Conservation (phyloP, 192 early-diverging fungal genomes). For the Coemansia sp. region DNA sequence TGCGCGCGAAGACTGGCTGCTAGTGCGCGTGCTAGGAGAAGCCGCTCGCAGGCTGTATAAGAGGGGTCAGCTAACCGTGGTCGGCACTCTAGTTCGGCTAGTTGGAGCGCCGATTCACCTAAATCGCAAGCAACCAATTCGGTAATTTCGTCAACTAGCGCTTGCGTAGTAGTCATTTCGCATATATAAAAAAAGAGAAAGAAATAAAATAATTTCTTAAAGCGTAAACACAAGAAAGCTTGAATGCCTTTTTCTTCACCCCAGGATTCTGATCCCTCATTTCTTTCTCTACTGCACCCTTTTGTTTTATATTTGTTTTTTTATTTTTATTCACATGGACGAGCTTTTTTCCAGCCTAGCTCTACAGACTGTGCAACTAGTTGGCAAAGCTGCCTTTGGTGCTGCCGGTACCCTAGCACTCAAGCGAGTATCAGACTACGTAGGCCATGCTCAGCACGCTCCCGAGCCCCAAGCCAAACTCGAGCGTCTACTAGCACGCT, state of each 20-base stretch:
- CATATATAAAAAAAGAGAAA: neutral
- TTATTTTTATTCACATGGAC: slow-evolving; percentile 48
- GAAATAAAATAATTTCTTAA: neutral
- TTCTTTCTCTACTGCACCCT: neutral
- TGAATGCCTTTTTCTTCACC: neutral
- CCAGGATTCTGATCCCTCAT: neutral
- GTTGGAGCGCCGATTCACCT: slow-evolving; percentile 38
- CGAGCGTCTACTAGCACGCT: slow-evolving; percentile 44
- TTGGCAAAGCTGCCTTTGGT: slow-evolving; percentile 64
- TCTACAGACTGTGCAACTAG: slow-evolving; percentile 62
- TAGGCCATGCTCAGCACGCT: slow-evolving; percentile 30
- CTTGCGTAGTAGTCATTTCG: slow-evolving; percentile 15
- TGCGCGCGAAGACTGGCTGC: slow-evolving; percentile 11
- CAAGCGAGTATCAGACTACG: slow-evolving; percentile 54
- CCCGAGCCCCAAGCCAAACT: slow-evolving; percentile 32
- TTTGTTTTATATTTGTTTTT: neutral
- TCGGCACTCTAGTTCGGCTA: slow-evolving; percentile 49
- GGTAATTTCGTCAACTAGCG: slow-evolving; percentile 27
- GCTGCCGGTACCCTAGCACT: slow-evolving; percentile 55
- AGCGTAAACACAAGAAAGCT: too few species aligned
- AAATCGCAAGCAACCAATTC: slow-evolving; percentile 51
- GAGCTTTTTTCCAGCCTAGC: slow-evolving; percentile 66
- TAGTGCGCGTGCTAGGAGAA: slow-evolving; percentile 27
- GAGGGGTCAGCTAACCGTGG: slow-evolving; percentile 13
- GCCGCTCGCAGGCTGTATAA: slow-evolving; percentile 20